Evolutionary conservation across 352 stramenopile species (phyloP), one percentile per base, ranked within the genome.

Genomic region (Globisporangium mamillatum): DNA sequence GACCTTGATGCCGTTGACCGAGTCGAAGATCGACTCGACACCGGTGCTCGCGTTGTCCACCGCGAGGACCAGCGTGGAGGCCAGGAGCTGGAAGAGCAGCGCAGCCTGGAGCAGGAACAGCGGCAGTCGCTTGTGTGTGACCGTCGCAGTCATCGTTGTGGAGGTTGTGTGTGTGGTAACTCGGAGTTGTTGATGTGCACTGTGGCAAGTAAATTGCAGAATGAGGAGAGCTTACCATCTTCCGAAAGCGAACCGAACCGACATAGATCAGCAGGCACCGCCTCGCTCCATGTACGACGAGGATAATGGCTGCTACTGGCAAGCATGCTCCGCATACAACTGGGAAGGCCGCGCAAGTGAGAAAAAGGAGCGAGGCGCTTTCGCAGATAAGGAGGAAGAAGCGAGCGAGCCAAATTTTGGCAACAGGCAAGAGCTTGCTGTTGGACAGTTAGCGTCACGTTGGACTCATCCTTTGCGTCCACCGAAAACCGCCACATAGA

Each of bases 21-120:
- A 81, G 59, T 73, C 63, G 56, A 88, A 75, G 36, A 88, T 75
- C 14, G 77, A 80, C 57, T 79, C 53, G 3, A 78, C 67, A 1
- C 59, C 75, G 65, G 73, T 54, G 20, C 66, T 78, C 5, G 75
- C 75, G 0, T 62, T 62, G 14, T 71, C 76, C 29, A 16, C 60
- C 14, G 60, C 24, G 18, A 34, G 32, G 8, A 56, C 60, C 34
- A 22, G 18, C 16, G 44, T 22, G 44, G 44, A 52, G 44, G 2
- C 18, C 44, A 22, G 5, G 44, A 52, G 16, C 56, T 62, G 56
- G 12, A 62, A 24, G 27, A 32, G 24, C 12, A 62, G 34, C 36
- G 41, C n/a, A 16, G n/a, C 22, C 63, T 62, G 63, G 52, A 67
- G 38, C 4, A 65, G 41, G 44, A 46, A 58, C 41, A 54, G 29